Evolutionary conservation across 192 early-diverging fungal genomes (phyloP).

Genomic region (Coemansia sp.): DNA sequence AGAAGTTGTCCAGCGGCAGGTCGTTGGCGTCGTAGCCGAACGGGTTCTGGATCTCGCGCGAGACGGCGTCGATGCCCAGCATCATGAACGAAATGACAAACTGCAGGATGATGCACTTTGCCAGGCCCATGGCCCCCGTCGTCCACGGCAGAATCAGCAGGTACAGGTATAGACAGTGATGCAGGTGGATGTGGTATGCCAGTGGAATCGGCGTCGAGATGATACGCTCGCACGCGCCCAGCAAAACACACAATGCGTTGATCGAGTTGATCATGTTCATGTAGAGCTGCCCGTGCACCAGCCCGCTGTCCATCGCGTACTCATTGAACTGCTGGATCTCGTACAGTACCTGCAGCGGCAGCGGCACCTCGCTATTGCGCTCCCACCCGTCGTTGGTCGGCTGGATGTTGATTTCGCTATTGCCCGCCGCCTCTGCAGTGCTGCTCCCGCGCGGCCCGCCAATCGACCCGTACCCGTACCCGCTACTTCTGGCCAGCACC

Average conservation of each 20-base stretch:
- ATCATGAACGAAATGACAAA: constrained; percentile 66
- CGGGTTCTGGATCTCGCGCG: constrained; percentile 89
- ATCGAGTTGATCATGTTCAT: constrained; percentile 48
- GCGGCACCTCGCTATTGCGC: constrained; percentile 15
- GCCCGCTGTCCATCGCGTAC: constrained; percentile 45
- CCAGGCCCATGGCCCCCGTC: constrained; percentile 51
- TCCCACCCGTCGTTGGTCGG: constrained; percentile 32
- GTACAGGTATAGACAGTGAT: constrained; percentile 73
- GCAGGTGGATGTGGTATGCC: constrained; percentile 84
- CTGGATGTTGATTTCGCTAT: not conserved
- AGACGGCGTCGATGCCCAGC: constrained; percentile 81
- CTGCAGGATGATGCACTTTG: constrained; percentile 62
- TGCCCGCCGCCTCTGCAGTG: constrained; percentile 2
- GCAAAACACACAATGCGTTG: constrained; percentile 51
- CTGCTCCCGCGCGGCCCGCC: not conserved
- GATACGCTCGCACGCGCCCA: constrained; percentile 79
- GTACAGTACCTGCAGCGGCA: constrained; percentile 57
- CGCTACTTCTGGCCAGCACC: constrained; percentile 23
- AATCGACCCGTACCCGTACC: constrained; percentile 31
- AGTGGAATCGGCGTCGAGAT: constrained; percentile 78
- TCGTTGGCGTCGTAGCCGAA: constrained; percentile 81
- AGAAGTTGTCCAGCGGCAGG: constrained; percentile 55
- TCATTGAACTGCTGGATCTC: constrained; percentile 56
- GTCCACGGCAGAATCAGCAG: constrained; percentile 78
- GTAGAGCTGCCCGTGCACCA: constrained; percentile 31